Evolutionary conservation across 805 yeast genomes (phyloP).

Genomic region (Candida bentonensis): DNA sequence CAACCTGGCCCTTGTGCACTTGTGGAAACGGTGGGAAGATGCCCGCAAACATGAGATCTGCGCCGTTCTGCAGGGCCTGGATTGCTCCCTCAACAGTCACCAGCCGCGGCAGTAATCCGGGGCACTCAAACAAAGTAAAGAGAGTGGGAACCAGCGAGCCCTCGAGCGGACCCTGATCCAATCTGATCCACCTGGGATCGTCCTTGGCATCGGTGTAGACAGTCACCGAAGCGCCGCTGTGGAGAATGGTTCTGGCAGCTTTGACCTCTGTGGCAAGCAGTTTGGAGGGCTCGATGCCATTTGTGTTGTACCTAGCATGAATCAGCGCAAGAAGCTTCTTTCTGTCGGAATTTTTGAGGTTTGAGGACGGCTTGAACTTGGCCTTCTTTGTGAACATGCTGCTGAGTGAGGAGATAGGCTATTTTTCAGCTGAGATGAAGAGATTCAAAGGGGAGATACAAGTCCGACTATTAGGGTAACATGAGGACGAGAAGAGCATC

Average conservation of each 20-base stretch:
- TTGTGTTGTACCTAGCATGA: slow-evolving; percentile 24
- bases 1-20: slow-evolving; percentile 40
- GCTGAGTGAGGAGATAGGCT: too few relatives aligned
- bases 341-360: slow-evolving; percentile 72
- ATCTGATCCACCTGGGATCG: slow-evolving; percentile 62
- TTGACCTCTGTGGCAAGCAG: slow-evolving; percentile 43
- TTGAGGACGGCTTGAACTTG: slow-evolving; percentile 53
- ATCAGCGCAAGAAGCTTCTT: slow-evolving; percentile 36
- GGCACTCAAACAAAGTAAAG: slow-evolving; percentile 57
- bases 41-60: slow-evolving; percentile 36
- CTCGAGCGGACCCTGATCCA: slow-evolving; percentile 29
- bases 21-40: slow-evolving; percentile 42
- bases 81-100: slow-evolving; percentile 64
- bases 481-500: too few relatives aligned
- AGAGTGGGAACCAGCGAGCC: slow-evolving; percentile 47
- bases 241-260: slow-evolving; percentile 44
- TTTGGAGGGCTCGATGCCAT: slow-evolving; percentile 19
- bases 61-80: slow-evolving; percentile 59
- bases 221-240: slow-evolving; percentile 39
- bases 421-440: too few relatives aligned
- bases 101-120: slow-evolving; percentile 51
- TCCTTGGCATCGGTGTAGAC: slow-evolving; percentile 51
- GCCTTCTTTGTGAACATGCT: slow-evolving; percentile 18
- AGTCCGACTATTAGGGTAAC: too few relatives aligned
- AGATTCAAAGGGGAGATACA: too few relatives aligned